Base-by-base conservation (phyloP, 2,329 filamentous ascomycete genomes). In the Aspergillus spinulosporus region DNA sequence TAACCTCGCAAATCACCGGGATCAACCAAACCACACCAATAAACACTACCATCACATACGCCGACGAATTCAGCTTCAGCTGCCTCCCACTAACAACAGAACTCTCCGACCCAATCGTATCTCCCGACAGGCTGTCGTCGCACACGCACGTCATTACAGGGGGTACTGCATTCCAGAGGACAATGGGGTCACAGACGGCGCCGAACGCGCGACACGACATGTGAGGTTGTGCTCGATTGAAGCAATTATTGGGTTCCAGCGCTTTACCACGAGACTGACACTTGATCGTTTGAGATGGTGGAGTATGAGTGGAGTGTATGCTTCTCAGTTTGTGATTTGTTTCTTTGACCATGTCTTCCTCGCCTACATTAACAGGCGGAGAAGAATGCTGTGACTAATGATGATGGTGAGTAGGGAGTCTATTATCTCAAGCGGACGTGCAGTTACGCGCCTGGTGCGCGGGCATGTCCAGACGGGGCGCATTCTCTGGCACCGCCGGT, bases 181-280 rank as follows among this genome's bases (percentile, higher is more conserved):
- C 73, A 49, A 85, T 87, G 68, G 84, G 79, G 42, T 87, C 84
- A 63, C 77, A 83, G 57, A 78, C 82, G 43, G 80, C 89, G 34
- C 72, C 74, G 26, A 63, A 59, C 36, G 59, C 60, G 39, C 39
- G 39, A 21, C 21, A 67, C 64, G 34, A 89, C 86, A 39, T 88
- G 89, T 71, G 80, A 81, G 59, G 79, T 89, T 70, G 84, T 80
- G 66, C 84, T 83, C 52, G 88, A 92, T 74, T 79, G 84, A 69
- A 88, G 84, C 63, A 88, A 88, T 73, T 92, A 93, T 78, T 92
- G 89, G 89, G 84, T 87, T 59, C 89, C 89, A 1, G 79, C 80
- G 37, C 75, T 92, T 4, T 92, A 87, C 74, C 90, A 88, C 66
- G 46, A 29, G 5, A 53, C 44, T 11, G 14, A 28, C 4, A 52